Base-by-base conservation (phyloP, 768 basidiomycete species). In the Boletus tomentosulus region DNA sequence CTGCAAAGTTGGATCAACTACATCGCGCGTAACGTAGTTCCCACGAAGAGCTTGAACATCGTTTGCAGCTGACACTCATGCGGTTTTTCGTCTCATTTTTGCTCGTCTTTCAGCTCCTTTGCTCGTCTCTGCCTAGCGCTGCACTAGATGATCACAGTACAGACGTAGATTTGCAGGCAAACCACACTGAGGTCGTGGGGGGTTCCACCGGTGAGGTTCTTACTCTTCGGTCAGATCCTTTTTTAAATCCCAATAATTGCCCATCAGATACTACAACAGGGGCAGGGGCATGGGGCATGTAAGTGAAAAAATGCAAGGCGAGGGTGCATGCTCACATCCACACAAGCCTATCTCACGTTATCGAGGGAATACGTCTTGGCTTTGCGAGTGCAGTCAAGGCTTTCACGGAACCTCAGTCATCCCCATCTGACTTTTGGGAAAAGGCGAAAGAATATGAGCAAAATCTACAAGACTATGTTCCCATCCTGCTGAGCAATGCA, bases 401-500 rank as follows among this genome's bases (percentile, higher is more conserved):
- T 2, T 25, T 38, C 5, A 11, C 38, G 10, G n/a, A 19, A 5
- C 19, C 55, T 16, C 4, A 34, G 15, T 6, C 30, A 10, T 47
- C 62, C 1, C 13, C 52, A 0, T 25, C 44, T 5, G 45, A 61
- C 34, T 58, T 55, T 50, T 61, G 49, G 62, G 59, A 64, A 8
- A 25, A 4, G 24, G 59, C 35, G 0, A 52, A 49, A 22, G 11
- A 52, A 39, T 51, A 41, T 3, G 51, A 56, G 42, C 7, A 48
- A 6, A 25, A 1, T 16, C n/a, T 63, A 6, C 56, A 47, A 6
- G 39, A 41, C 0, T 50, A 56, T 46, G 38, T 58, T 31, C 47
- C 45, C 5, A 27, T 38, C 13, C 13, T 63, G 24, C 62, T 64
- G 2, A 6, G 5, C 3, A 38, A 10, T 3, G 62, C 51, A 1